phyloP scores from a whole-genome alignment of 495 filamentous ascomycete genomes.

The Aspergillus hancockii region DNA sequence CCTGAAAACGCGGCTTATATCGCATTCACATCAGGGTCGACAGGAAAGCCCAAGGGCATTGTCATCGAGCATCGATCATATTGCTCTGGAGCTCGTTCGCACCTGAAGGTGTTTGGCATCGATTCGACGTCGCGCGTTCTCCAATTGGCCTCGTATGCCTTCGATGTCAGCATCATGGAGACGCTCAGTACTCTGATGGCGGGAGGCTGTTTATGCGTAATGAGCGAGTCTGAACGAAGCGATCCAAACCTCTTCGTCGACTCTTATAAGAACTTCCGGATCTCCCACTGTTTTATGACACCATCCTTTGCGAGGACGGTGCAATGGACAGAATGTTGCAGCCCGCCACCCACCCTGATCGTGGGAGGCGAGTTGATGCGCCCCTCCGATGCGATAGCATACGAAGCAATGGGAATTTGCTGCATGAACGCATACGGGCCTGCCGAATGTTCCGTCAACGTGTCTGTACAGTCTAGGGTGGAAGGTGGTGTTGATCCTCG shows the following conservation, averaged over 20 bases:
- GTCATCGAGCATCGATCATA: constrained; percentile 51
- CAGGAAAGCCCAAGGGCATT: constrained; percentile 76
- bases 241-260: too few species aligned
- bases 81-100: constrained; percentile 21
- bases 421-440: background rate
- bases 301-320: constrained; percentile 4
- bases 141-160: constrained; percentile 20
- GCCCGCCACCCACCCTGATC: too few species aligned
- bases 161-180: constrained; percentile 20
- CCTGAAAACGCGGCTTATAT: constrained; percentile 15
- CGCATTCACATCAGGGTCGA: constrained; percentile 80
- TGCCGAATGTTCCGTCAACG: constrained; percentile 1
- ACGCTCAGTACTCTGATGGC: constrained; percentile 14
- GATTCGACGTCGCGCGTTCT: constrained; percentile 15
- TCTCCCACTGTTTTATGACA: constrained; percentile 7
- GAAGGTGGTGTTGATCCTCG: too few species aligned
- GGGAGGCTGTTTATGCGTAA: constrained; percentile 27
- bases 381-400: background rate
- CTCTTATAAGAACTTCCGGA: too few species aligned
- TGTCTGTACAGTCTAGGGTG: too few species aligned
- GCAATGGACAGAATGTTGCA: too few species aligned
- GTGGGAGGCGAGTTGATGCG: constrained; percentile 1
- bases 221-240: too few species aligned
- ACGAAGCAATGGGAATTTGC: background rate
- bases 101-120: constrained; percentile 60